Evolutionary conservation across 2,329 filamentous ascomycete species (phyloP), one percentile per base, ranked within the genome.

Genomic region (Madurella fahalii): DNA sequence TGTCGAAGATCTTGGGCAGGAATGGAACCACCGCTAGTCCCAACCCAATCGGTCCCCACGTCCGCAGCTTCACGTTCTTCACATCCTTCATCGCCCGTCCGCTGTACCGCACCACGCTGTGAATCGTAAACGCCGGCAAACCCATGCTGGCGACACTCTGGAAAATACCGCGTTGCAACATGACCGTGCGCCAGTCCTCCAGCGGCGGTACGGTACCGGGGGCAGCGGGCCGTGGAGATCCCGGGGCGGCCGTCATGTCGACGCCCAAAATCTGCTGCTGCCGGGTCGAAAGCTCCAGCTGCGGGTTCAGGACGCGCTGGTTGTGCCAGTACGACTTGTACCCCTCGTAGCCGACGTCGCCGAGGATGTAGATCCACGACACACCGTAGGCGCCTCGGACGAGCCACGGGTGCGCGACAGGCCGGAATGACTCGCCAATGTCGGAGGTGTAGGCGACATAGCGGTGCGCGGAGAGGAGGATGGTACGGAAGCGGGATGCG

Each of bases 391-490:
- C 94, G 46, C 83, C 77, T 56, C 86, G 83, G 11, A 99, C 87
- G 2, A 95, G 74, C 65, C 80, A 85, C 0, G 91, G 93, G 68
- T 96, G 92, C 4, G 93, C 92, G 40, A 99, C 81, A 0, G 94
- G 94, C 2, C 94, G 84, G 73, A 99, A 99, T 0, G 89, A 95
- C 72, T 99, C 94, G 69, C 94, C 94, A 60, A 99, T 93, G 66
- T 97, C 93, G 17, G 87, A 92, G 0, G 94, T 97, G 71, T 99
- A 99, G 53, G 94, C 94, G 47, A 99, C 91, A 67, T 99, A 99
- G 66, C 94, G 86, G 67, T 97, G 94, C 4, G 92, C 92, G 15
- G 89, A 90, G 63, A 92, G 77, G 66, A 99, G 84, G 62, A 97
- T 89, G 8, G 92, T 96, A 58, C 90, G 85, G 59, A 94, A 75